Conservation (phyloP, 495 filamentous ascomycete genomes). For the Penicillium pulvis region DNA sequence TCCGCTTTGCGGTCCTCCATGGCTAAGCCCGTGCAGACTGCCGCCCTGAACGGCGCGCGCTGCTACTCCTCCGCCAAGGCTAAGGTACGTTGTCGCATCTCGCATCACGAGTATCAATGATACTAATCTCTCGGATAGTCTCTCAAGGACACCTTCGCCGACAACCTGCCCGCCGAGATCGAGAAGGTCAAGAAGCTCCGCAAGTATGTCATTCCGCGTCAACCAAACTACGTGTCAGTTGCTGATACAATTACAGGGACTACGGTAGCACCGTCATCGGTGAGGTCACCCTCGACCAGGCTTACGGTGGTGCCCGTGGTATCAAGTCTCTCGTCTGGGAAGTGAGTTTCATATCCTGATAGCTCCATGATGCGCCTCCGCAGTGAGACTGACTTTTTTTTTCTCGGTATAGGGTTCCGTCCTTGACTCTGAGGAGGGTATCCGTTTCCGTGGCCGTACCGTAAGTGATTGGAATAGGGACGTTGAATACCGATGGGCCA, state of each 20-base stretch:
- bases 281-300: constrained; percentile 98
- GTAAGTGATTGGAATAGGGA: constrained; percentile 41
- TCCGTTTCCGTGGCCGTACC: constrained; percentile 97
- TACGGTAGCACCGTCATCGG: constrained; percentile 92
- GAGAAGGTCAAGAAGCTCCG: constrained; percentile 98
- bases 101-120: constrained; percentile 15
- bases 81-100: constrained; percentile 59
- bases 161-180: constrained; percentile 89
- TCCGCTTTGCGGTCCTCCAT: constrained; percentile 72
- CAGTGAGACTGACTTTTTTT: constrained; percentile 7
- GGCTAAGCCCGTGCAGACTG: constrained; percentile 63
- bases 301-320: constrained; percentile 97
- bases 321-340: constrained; percentile 99
- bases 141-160: constrained; percentile 97
- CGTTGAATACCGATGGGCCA: constrained; percentile 9
- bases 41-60: constrained; percentile 78
- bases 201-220: constrained; percentile 63
- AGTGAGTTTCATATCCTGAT: constrained; percentile 39
- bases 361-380: neutral
- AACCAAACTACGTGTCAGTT: constrained; percentile 6
- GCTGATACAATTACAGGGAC: constrained; percentile 60
- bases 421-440: constrained; percentile 97
- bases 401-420: constrained; percentile 72
- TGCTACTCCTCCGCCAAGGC: constrained; percentile 86
- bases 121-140: constrained; percentile 58